Conservation (phyloP, 164 flowering plant genomes). For the Stephania yunnanensis region DNA sequence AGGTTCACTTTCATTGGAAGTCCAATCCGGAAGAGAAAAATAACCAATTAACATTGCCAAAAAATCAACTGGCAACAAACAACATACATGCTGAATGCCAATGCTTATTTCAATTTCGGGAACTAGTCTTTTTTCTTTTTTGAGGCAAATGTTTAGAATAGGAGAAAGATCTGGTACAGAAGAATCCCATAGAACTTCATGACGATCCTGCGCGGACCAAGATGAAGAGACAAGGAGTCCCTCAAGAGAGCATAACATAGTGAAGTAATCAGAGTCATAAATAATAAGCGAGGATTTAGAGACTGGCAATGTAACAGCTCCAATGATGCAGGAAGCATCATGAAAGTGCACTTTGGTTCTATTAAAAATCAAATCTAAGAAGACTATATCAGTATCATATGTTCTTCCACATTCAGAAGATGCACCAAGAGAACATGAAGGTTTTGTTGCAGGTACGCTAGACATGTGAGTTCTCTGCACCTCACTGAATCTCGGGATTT, state of each 20-base stretch:
- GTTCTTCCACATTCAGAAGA: constrained; percentile 7
- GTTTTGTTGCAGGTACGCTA: constrained; percentile 12
- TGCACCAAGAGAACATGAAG: constrained; percentile 1
- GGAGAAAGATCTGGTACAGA: constrained; percentile 40
- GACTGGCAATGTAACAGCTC: constrained; percentile 41
- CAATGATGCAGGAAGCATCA: constrained; percentile 67
- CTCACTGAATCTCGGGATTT: constrained; percentile 18
- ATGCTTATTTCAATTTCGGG: constrained; percentile 49
- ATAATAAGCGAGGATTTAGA: constrained; percentile 33
- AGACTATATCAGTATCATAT: constrained; percentile 9
- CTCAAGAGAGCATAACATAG: constrained; percentile 51
- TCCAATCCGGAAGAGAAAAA: constrained; percentile 80
- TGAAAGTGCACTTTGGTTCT: constrained; percentile 63
- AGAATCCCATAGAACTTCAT: constrained; percentile 63
- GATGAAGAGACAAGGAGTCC: constrained; percentile 57
- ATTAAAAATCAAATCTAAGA: constrained; percentile 35
- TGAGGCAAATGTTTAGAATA: constrained; percentile 53
- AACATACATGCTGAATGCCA: constrained; percentile 68
- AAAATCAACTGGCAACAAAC: constrained; percentile 64
- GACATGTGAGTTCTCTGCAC: constrained; percentile 21
- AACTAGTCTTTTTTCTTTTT: constrained; percentile 23
- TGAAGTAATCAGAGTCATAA: constrained; percentile 34
- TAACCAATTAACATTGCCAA: constrained; percentile 79
- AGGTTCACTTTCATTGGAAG: constrained; percentile 19
- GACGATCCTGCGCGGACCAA: constrained; percentile 39